Evolutionary conservation across 2,329 filamentous ascomycete species (phyloP).

Genomic region (Hymenoscyphus repandus): DNA sequence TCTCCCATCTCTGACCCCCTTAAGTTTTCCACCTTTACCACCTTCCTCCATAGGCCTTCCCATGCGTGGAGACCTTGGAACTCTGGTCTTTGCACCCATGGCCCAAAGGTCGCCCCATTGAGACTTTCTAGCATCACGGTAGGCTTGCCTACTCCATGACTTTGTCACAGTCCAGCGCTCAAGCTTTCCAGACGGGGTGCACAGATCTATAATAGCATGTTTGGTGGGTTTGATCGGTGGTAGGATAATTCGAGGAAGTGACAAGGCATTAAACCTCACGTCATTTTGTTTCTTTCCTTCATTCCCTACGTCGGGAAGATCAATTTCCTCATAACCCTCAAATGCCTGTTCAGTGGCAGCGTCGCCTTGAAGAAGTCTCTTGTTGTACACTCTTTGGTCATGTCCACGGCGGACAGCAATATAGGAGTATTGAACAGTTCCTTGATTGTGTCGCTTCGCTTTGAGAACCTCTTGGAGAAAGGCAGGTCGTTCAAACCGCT

Average conservation of each 20-base stretch:
- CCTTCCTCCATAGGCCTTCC: conserved; percentile 40
- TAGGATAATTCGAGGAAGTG: conserved; percentile 72
- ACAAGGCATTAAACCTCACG: conserved; percentile 47
- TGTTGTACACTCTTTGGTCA: conserved; percentile 37
- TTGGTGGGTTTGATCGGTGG: conserved; percentile 81
- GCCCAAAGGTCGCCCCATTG: conserved; percentile 95
- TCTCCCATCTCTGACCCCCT: conserved; percentile 30
- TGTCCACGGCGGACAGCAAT: conserved; percentile 76
- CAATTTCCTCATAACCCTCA: conserved; percentile 58
- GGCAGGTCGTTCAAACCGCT: conserved; percentile 78
- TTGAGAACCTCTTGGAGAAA: conserved; percentile 76
- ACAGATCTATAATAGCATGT: conserved; percentile 85
- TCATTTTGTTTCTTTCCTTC: conserved; percentile 16
- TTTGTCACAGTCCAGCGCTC: conserved; percentile 92
- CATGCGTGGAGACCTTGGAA: conserved; percentile 54
- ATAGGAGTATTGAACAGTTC: conserved; percentile 89
- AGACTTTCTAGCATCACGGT: conserved; percentile 86
- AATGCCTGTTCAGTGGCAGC: conserved; percentile 63
- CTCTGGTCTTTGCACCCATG: conserved; percentile 82
- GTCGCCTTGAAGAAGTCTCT: conserved; percentile 43
- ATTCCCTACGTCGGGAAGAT: conserved; percentile 24
- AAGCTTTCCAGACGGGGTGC: conserved; percentile 76
- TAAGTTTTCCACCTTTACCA: conserved; percentile 30
- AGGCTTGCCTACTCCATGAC: conserved; percentile 74
- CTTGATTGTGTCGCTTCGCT: conserved; percentile 69